A percentile compares a stretch with the other conserved stretches of the same genome.
phyloP scores from a whole-genome alignment of 1,284 basidiomycete species.

The Moesziomyces parantarcticus region DNA sequence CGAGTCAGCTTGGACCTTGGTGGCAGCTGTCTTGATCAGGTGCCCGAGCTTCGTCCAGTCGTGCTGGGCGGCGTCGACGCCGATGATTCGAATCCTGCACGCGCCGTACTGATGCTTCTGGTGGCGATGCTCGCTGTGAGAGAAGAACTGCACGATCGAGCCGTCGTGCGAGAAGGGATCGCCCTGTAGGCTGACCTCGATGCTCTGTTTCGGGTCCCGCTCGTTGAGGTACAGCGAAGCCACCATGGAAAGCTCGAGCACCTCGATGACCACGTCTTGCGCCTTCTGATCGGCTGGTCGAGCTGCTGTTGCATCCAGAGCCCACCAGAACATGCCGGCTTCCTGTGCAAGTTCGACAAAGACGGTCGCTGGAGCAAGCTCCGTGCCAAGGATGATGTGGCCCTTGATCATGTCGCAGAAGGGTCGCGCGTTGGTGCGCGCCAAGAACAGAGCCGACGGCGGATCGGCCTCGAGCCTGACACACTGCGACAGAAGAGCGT shows the following conservation, averaged over 20 bases:
- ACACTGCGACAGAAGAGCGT: conserved; percentile 29
- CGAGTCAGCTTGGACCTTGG: conserved; percentile 9
- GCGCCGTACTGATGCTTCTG: conserved; percentile 49
- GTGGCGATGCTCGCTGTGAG: conserved; percentile 30
- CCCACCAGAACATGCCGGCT: conserved; percentile 46
- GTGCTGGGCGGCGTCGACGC: neutral
- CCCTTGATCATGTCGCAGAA: conserved; percentile 48
- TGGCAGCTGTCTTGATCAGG: conserved; percentile 22
- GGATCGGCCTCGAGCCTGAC: conserved; percentile 18
- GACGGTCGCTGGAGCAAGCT: conserved; percentile 41
- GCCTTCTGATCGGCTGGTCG: conserved; percentile 4
- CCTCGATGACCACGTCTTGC: conserved; percentile 41
- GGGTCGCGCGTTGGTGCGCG: conserved; percentile 27
- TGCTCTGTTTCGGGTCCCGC: conserved; percentile 24
- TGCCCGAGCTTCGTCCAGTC: conserved; percentile 39
- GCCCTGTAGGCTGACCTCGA: conserved; percentile 40
- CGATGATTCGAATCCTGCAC: conserved; percentile 26
- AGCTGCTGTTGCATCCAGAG: conserved; percentile 6
- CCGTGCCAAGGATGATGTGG: conserved; percentile 42
- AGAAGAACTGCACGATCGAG: conserved; percentile 43
- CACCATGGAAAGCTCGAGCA: conserved; percentile 42
- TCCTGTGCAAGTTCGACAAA: conserved; percentile 51
- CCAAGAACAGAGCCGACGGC: conserved; percentile 27
- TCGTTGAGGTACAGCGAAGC: conserved; percentile 41
- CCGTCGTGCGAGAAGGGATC: conserved; percentile 27